Base-by-base conservation (phyloP, 306 rosid species). In the Lotus japonicus region DNA sequence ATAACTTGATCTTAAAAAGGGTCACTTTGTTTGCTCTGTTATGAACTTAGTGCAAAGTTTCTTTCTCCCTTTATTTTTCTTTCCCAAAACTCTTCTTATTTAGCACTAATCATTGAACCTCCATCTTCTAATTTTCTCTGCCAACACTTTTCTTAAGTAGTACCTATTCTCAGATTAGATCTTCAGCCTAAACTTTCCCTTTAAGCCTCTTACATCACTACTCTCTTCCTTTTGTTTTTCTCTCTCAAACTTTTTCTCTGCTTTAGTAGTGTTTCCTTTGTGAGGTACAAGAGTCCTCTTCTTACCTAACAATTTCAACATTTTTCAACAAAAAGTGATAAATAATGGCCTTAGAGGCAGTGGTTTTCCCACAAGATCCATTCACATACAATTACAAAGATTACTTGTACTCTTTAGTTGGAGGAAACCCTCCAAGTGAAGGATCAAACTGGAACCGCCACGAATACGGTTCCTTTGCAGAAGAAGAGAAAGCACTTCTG, bases 291-390 rank as follows among this genome's bases (percentile, higher is more conserved):
- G 10, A 28, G 35, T 33, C 16, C 12, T 66, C 51, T 4, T 19
- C 1, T 4, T 14, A 15, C 19, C 1, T 0, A 5, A 12, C 14
- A 58, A 39, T 6, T 28, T 2, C 4, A 35, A 33, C 50, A 58
- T 33, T 58, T 6, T 58, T n/a, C 7, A 11, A 1, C 31, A 26
- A 23, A 43, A 16, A 62, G 50, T 41, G 6, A 36, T 3, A 36
- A 64, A 51, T 11, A 71, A 81, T 81, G 85, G 51, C 80, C 31
- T 41, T 81, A 51, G 80, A 81, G 52, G 80, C 82, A 9, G 77
- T 81, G 65, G 82, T 73, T 73, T 81, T 68, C 66, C 77, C 85
- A 4, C 80, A 73, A 39, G 82, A 73, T 64, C 67, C 71, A 54
- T 53, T 73, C 10, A 15, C 31, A 1, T 23, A 73, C n/a, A 19